A percentile compares a stretch with the other conserved stretches of the same genome.
These are phyloP conservation scores for Nitzschia palea DNA, from an alignment of 108 stramenopile species.

Conservation along the genomic window DNA sequence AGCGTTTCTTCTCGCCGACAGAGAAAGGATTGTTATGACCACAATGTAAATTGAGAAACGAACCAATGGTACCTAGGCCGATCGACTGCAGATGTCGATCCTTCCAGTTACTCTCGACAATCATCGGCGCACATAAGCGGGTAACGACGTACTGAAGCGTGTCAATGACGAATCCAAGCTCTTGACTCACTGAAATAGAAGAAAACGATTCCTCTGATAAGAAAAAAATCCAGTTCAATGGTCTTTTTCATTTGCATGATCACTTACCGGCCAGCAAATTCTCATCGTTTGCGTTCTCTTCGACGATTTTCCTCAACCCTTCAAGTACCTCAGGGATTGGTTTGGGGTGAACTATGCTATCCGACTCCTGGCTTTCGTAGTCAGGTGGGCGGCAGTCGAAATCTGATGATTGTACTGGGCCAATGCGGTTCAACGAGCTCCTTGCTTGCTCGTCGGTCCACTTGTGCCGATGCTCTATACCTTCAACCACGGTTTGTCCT, in stretches of 20 bases:
- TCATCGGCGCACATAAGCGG: conserved; percentile 53
- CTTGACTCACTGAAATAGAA: conserved; percentile 49
- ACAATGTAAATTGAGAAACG: conserved; percentile 80
- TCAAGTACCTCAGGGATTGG: conserved; percentile 79
- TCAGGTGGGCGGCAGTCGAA: conserved; percentile 72
- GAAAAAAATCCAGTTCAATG: not conserved
- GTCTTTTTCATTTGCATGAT: not conserved
- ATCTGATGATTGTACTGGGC: conserved; percentile 38
- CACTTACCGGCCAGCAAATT: conserved; percentile 27
- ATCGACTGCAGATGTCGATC: conserved; percentile 19
- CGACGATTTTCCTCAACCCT: conserved; percentile 40
- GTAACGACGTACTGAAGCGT: conserved; percentile 67
- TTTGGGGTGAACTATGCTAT: conserved; percentile 54
- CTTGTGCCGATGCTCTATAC: conserved; percentile 55
- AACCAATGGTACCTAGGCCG: conserved; percentile 40
- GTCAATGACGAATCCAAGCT: conserved; percentile 61
- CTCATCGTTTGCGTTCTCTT: conserved; percentile 30
- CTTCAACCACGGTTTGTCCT: conserved; percentile 53
- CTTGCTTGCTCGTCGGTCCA: conserved; percentile 14
- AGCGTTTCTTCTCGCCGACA: conserved; percentile 51
- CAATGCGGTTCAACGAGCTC: not conserved
- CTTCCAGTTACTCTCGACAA: conserved; percentile 29
- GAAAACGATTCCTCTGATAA: no score
- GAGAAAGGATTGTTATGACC: conserved; percentile 88
- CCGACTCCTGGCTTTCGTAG: conserved; percentile 47